A percentile compares a stretch with the other conserved stretches of the same genome.
phyloP scores from a whole-genome alignment of 2,329 filamentous ascomycete genomes.

The Parascedosporium putredinis region DNA sequence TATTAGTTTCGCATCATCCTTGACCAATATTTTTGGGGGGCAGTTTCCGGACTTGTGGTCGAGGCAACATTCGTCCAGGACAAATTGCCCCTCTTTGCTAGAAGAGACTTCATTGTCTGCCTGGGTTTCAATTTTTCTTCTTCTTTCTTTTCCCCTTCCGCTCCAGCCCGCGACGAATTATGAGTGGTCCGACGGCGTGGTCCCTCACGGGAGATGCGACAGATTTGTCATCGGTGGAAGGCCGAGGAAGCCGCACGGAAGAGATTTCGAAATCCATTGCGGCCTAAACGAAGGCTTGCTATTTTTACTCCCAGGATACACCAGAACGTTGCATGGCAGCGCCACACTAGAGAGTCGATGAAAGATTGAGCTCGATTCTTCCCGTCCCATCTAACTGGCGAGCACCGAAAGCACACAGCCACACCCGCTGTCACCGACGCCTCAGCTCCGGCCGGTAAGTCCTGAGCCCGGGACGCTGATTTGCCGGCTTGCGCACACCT shows the following conservation, averaged over 20 bases:
- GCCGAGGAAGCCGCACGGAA: background rate
- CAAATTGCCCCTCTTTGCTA: background rate
- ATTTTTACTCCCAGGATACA: background rate
- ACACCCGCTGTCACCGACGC: background rate
- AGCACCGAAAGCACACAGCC: background rate
- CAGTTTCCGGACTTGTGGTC: background rate
- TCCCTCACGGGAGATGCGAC: background rate
- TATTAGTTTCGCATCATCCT: too few species aligned
- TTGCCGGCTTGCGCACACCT: too few species aligned
- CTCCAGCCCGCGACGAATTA: background rate
- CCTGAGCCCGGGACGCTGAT: too few species aligned
- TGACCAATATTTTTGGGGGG: too few species aligned
- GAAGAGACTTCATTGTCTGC: background rate
- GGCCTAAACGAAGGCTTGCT: background rate
- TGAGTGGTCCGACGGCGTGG: background rate
- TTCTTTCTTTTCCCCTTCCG: background rate
- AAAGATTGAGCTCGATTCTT: too few species aligned
- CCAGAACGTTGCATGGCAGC: background rate
- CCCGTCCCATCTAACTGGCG: background rate
- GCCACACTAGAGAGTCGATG: background rate
- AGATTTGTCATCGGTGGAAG: background rate
- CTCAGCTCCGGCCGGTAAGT: background rate
- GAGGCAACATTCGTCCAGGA: background rate
- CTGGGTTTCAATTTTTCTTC: background rate
- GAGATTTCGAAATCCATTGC: slow-evolving; percentile 4